These are phyloP conservation scores for Pseudisothecium myosuroides DNA, from an alignment of 225 moss, liverwort and hornwort species.

Conservation along the genomic window DNA sequence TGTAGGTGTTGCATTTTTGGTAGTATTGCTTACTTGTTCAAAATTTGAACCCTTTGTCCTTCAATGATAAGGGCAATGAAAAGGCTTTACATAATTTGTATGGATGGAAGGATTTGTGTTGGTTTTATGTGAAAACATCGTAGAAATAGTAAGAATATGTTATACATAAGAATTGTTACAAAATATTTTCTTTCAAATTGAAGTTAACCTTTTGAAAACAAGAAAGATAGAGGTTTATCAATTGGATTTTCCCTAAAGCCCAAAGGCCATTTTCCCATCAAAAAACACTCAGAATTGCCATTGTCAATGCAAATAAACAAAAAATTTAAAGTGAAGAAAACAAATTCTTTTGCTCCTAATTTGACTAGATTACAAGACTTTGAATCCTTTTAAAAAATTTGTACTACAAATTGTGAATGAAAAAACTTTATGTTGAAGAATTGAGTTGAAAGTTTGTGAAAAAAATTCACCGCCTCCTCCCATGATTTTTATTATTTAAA, in stretches of 20 bases:
- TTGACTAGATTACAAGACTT: neutral
- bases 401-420: no score
- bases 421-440: neutral
- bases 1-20: rapidly evolving
- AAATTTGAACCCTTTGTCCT: rapidly evolving
- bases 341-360: rapidly evolving
- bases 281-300: neutral
- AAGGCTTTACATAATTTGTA: neutral
- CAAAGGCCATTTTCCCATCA: rapidly evolving
- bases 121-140: rapidly evolving
- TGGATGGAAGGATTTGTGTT: neutral
- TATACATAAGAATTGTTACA: neutral
- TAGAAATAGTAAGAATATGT: rapidly evolving
- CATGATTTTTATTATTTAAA: neutral
- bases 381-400: no score
- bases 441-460: neutral
- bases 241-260: neutral
- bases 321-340: neutral
- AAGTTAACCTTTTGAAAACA: neutral
- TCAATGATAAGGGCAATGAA: neutral
- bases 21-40: rapidly evolving
- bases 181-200: neutral
- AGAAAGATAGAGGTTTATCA: neutral
- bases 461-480: rapidly evolving
- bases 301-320: neutral